Evolutionary conservation across 371 early-diverging fungal species (phyloP).

Genomic region (Mucor sp.): DNA sequence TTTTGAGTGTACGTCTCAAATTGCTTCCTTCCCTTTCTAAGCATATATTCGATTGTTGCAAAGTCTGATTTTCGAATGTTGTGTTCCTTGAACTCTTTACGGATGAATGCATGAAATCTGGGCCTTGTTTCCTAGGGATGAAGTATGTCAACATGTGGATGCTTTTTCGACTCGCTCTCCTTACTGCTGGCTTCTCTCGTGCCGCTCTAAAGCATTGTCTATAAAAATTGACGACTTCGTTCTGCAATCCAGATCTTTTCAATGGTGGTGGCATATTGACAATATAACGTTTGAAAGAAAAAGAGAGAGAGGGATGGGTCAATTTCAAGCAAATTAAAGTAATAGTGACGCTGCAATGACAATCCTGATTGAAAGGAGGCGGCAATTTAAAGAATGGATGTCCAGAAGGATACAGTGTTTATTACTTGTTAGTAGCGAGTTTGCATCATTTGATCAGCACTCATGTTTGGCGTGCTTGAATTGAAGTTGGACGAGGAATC

Average conservation of each 20-base stretch:
- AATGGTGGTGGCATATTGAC: constrained; percentile 34
- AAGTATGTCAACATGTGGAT: not conserved
- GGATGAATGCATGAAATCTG: constrained; percentile 61
- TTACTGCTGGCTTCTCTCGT: constrained; percentile 56
- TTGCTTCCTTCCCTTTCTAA: constrained; percentile 59
- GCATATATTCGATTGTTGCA: constrained; percentile 66
- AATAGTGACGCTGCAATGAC: not conserved
- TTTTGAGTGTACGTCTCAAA: constrained; percentile 57
- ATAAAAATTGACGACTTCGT: constrained; percentile 60
- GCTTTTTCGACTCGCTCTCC: not conserved
- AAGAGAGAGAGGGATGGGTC: not conserved
- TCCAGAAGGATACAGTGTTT: not conserved
- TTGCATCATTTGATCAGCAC: not conserved
- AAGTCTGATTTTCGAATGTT: constrained; percentile 60
- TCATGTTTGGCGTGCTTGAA: not conserved
- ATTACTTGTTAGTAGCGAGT: not conserved
- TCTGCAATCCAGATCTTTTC: constrained; percentile 64
- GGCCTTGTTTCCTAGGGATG: constrained; percentile 49
- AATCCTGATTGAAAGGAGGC: not conserved
- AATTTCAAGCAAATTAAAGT: not conserved
- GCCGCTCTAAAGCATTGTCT: constrained; percentile 63
- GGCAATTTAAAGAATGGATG: not conserved
- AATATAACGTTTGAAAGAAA: not conserved
- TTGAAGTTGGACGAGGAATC: not conserved
- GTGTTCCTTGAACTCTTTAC: constrained; percentile 60